Base-by-base conservation (phyloP, 495 filamentous ascomycete genomes). In the Opeltia flavorubescens region DNA sequence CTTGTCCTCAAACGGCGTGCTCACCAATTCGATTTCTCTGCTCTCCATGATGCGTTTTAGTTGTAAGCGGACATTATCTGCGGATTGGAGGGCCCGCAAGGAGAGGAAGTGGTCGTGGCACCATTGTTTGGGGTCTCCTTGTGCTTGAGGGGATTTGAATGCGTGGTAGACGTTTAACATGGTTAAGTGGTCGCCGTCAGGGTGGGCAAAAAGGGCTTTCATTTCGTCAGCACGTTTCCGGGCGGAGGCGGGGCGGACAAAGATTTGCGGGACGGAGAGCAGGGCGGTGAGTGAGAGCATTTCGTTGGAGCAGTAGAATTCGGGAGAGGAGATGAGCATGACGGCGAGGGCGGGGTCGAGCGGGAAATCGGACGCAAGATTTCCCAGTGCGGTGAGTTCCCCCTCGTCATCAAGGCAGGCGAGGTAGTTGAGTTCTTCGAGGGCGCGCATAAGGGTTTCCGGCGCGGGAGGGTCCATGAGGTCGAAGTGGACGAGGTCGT, bases 301-400 rank as follows among this genome's bases (percentile, higher is more conserved):
- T 65, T 99, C 93, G 61, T 95, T 96, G 12, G 89, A 95, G 72
- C 93, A 99, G 67, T 89, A 94, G 65, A 96, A 99, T 55, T 99
- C 93, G 1, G 91, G 91, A 13, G 88, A 94, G 20, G 80, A 84
- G 60, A 96, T 96, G 43, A 99, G 72, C 93, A 99, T 99, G 38
- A 99, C 93, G 0, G 93, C 93, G 21, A 96, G 71, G 1, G 87
- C 81, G 3, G 93, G 93, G 59, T 99, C 93, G 7, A 99, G 78
- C 17, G 93, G 93, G 63, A 94, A 99, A 52, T 95, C 86, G 5
- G 93, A 94, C 2, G 93, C 93, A 39, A 94, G 68, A 44, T 83
- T 75, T 13, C 93, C 93, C 0, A 99, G 72, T 11, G 66, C 62
- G 1, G 93, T 99, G 15, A 99, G 72, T 50, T 93, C 80, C 43